phyloP scores from a whole-genome alignment of 495 filamentous ascomycete species.

The Aspergillus cavernicola region DNA sequence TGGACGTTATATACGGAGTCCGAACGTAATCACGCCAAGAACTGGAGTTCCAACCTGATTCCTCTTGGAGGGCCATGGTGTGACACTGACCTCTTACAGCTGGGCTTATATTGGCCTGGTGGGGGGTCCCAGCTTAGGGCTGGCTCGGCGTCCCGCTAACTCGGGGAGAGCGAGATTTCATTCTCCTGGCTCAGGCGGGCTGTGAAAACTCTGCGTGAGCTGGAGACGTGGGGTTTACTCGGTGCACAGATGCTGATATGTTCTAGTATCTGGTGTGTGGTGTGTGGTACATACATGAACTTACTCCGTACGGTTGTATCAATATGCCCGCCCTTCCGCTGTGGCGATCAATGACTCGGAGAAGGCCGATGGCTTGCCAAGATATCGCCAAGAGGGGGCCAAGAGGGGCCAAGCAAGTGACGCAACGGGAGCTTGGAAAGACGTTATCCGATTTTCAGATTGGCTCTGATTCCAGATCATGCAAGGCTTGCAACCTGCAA shows the following conservation, averaged over 20 bases:
- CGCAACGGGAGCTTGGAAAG: slow-evolving; percentile 1
- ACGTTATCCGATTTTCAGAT: background rate
- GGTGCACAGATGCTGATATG: background rate
- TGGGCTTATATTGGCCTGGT: background rate
- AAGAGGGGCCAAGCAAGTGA: background rate
- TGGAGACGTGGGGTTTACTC: background rate
- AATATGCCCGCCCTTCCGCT: background rate
- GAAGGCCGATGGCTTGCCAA: background rate
- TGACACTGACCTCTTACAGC: background rate
- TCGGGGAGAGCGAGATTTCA: background rate
- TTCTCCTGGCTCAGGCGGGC: background rate
- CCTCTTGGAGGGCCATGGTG: background rate
- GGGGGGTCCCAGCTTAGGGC: background rate
- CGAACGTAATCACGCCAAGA: background rate
- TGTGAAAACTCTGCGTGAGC: background rate
- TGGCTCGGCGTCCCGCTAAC: background rate
- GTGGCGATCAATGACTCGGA: background rate
- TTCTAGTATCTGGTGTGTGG: too few relatives aligned
- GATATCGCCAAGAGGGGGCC: background rate
- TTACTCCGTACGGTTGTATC: too few relatives aligned
- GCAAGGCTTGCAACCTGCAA: too few relatives aligned
- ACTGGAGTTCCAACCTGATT: background rate
- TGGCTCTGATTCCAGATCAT: too few relatives aligned
- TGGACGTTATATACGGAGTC: background rate
- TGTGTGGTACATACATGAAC: background rate